Base-by-base conservation (phyloP, 352 stramenopile genomes). In the Phytophthora pseudosyringae region DNA sequence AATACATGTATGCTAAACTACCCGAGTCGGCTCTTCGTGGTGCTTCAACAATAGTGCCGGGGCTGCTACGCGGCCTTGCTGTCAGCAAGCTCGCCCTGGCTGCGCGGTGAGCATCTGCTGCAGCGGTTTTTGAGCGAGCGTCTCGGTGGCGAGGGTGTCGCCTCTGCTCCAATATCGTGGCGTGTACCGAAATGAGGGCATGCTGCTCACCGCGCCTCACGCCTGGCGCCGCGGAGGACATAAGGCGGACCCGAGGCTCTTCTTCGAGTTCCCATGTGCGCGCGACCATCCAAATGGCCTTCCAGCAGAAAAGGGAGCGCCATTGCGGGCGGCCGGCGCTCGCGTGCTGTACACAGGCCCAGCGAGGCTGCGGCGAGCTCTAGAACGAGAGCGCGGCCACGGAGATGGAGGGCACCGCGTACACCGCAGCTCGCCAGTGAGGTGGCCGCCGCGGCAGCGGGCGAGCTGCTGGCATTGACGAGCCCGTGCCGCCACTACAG, bases 381-480 rank as follows among this genome's bases (percentile, higher is more conserved):
- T n/a, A 62, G 48, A 62, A 56, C 64, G 68, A 72, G 64, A 72
- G 64, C 58, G 51, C 51, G 65, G 65, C 52, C 52, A 73, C 29
- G 64, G 64, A 54, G 56, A 67, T 67, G 57, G 41, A 57, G 47
- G 45, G 59, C 50, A 50, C 25, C 50, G 41, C 58, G 15, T 25
- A 21, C 21, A 21, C 21, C 21, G 21, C 21, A 21, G 21, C 21
- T 2, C 21, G 21, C 21, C 21, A 21, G 21, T 2, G 21, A 21
- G 21, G 21, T 35, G 31, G 31, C 31, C 7, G 36, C 44, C 13
- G 9, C 12, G n/a, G 28, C 49, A 15, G 33, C 49, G 36, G 5
- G 16, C n/a, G 18, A 56, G 51, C 13, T 31, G 18, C 41, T 38
- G 26, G 35, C 41, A 63, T 59, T 16, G 32, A 48, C 58, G 21